Conservation (phyloP, 495 filamentous ascomycete genomes). For the Thermochaetoides thermophila region DNA sequence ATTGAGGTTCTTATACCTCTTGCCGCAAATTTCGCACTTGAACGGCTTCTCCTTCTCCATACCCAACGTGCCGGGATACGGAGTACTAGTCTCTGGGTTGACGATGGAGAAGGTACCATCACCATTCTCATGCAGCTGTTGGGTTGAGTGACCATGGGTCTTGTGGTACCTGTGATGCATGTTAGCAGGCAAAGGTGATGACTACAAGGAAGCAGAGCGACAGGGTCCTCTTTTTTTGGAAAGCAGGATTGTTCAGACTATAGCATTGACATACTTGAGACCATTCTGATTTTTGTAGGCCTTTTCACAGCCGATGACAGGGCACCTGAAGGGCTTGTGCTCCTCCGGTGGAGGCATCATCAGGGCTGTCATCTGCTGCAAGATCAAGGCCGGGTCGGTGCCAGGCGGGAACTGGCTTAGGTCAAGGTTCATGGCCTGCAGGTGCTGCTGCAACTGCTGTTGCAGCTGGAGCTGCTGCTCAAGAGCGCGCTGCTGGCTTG, state of each 20-base stretch:
- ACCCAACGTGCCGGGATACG: conserved; percentile 87
- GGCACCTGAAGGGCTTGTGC: conserved; percentile 91
- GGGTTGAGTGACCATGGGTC: conserved; percentile 85
- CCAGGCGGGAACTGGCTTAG: conserved; percentile 58
- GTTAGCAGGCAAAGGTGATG: no score
- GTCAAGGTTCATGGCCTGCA: conserved; percentile 46
- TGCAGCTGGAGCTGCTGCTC: conserved; percentile 22
- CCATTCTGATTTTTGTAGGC: conserved; percentile 99
- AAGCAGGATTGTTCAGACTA: not conserved
- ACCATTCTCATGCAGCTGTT: conserved; percentile 85
- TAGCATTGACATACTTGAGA: conserved; percentile 51
- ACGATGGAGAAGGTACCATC: conserved; percentile 98
- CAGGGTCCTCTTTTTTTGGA: no score
- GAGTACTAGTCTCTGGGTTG: conserved; percentile 83
- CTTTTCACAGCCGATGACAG: conserved; percentile 97
- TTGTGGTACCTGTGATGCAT: conserved; percentile 46
- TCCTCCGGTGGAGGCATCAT: conserved; percentile 48
- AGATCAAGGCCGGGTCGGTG: conserved; percentile 56
- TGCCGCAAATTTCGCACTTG: conserved; percentile 89
- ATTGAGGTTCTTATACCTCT: conserved; percentile 98
- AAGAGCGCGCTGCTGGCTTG: conserved; percentile 35
- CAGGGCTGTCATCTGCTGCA: conserved; percentile 57
- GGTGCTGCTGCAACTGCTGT: conserved; percentile 42
- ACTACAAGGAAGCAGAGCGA: no score
- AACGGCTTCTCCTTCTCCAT: conserved; percentile 99